Percentiles rank a stretch among this genome's conserved stretches.
Conservation (phyloP, 2,329 filamentous ascomycete genomes). For the Calonectria hongkongensis region DNA sequence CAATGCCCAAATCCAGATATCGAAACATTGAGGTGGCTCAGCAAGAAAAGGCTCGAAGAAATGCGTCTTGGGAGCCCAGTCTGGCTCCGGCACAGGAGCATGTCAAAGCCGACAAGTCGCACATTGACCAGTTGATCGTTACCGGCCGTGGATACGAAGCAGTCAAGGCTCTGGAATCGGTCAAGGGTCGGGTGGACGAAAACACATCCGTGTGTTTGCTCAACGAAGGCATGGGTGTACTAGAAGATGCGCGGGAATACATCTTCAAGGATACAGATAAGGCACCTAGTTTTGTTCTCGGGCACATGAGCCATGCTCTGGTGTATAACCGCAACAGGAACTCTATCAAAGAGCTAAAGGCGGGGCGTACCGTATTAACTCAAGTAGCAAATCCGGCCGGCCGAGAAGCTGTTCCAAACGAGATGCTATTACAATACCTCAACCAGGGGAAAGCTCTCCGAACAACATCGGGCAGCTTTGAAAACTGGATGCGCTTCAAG, state of each 20-base stretch:
- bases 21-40: slow-evolving; percentile 55
- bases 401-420: slow-evolving; percentile 37
- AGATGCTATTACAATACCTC: slow-evolving; percentile 6
- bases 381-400: slow-evolving; percentile 4
- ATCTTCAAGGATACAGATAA: slow-evolving; percentile 80
- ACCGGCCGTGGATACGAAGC: slow-evolving; percentile 74
- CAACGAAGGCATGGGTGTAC: slow-evolving; percentile 87
- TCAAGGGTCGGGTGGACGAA: slow-evolving; percentile 80
- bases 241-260: slow-evolving; percentile 83
- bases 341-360: slow-evolving; percentile 62
- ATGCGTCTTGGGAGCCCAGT: slow-evolving; percentile 49
- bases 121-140: slow-evolving; percentile 83
- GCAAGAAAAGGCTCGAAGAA: slow-evolving; percentile 45
- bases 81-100: slow-evolving; percentile 40
- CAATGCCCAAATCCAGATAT: slow-evolving; percentile 55
- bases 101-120: slow-evolving; percentile 61
- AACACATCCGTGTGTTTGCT: slow-evolving; percentile 84
- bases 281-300: slow-evolving; percentile 86
- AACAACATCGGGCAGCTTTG: slow-evolving; percentile 51
- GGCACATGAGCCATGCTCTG: slow-evolving; percentile 73
- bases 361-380: slow-evolving; percentile 59
- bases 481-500: slow-evolving; percentile 80
- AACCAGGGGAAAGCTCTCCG: slow-evolving; percentile 46
- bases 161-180: slow-evolving; percentile 72
- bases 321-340: slow-evolving; percentile 62